Evolutionary conservation across 495 filamentous ascomycete species (phyloP).

Genomic region (Penicillium coffeae): DNA sequence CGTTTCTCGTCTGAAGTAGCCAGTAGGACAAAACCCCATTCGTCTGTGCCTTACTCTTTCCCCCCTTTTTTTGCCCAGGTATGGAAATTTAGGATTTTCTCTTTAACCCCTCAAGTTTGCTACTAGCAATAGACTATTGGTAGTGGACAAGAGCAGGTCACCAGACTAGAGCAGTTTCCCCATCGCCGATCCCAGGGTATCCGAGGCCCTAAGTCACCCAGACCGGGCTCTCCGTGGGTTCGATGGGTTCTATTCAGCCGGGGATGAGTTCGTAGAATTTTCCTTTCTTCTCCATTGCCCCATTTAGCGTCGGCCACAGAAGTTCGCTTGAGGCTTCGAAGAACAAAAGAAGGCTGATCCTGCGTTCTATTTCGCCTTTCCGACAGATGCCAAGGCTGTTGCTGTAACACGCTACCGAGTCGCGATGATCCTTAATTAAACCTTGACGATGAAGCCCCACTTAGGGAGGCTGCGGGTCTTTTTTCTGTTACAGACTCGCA

Average conservation of each 20-base stretch:
- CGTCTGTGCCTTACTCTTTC: background rate
- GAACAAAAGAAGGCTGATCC: conserved; percentile 22
- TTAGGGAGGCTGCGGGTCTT: conserved; percentile 12
- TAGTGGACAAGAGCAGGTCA: background rate
- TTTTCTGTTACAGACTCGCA: conserved; percentile 17
- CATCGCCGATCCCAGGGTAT: background rate
- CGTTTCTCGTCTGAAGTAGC: conserved; percentile 4
- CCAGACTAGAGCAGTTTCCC: background rate
- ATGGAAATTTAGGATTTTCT: background rate
- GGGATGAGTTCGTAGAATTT: conserved; percentile 12
- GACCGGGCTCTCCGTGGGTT: background rate
- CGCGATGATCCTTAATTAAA: conserved; percentile 46
- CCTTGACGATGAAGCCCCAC: conserved; percentile 35
- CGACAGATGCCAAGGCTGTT: conserved; percentile 28
- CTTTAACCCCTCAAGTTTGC: background rate
- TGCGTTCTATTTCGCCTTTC: conserved; percentile 9
- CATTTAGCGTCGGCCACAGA: conserved; percentile 10
- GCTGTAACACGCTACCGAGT: conserved; percentile 34
- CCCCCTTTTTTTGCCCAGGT: background rate
- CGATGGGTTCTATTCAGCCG: background rate
- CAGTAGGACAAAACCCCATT: background rate
- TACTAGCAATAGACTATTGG: background rate
- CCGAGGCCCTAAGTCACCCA: too few relatives aligned
- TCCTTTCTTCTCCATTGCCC: conserved; percentile 11
- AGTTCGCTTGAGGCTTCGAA: conserved; percentile 24